Conservation (phyloP, 306 rosid species). For the Pachyrhizus erosus region DNA sequence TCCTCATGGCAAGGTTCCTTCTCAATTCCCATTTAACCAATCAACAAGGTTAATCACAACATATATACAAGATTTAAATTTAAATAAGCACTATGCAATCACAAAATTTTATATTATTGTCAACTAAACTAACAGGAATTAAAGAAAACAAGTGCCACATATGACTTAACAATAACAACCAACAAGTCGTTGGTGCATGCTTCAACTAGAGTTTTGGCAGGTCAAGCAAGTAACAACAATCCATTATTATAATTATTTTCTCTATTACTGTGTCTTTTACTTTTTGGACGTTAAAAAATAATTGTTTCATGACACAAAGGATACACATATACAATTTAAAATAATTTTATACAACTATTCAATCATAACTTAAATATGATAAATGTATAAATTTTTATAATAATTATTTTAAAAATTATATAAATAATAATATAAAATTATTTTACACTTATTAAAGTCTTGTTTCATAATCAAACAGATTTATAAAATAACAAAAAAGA, state of each 20-base stretch:
- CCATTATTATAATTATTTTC: background rate
- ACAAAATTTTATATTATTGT: background rate
- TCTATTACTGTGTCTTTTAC: background rate
- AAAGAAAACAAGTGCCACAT: background rate
- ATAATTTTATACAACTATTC: no score
- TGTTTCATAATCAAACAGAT: no score
- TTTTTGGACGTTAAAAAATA: background rate
- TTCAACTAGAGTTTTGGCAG: background rate
- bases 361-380: no score
- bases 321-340: no score
- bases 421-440: no score
- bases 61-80: background rate
- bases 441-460: no score
- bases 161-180: background rate
- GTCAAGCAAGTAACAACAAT: constrained; percentile 29
- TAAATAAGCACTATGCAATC: background rate
- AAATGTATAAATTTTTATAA: no score
- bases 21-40: background rate
- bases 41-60: background rate
- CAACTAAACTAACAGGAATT: background rate
- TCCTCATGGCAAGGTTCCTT: background rate
- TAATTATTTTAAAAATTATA: no score
- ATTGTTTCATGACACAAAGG: no score
- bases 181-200: constrained; percentile 8
- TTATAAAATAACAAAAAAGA: no score